A percentile compares a stretch with the other conserved stretches of the same genome.
Conservation (phyloP, 306 rosid genomes). For the Bauhinia variegata region DNA sequence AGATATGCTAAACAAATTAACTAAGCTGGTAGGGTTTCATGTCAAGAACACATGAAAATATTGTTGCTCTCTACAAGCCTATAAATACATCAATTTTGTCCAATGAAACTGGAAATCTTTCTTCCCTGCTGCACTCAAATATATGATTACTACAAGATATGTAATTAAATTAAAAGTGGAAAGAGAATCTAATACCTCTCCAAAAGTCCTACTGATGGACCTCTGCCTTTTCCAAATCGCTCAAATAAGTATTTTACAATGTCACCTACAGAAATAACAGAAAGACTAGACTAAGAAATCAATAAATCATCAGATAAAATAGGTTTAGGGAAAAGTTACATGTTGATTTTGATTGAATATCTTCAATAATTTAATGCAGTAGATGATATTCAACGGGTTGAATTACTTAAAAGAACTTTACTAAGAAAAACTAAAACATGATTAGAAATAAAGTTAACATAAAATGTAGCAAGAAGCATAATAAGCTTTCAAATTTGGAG, state of each 20-base stretch:
- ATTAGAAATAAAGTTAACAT: not conserved
- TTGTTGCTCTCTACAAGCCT: not conserved
- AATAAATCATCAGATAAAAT: not conserved
- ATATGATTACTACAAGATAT: not conserved
- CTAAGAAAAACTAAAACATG: slow-evolving; percentile 7
- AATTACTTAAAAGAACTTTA: slow-evolving; percentile 15
- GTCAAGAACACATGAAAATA: slow-evolving; percentile 2
- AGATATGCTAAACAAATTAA: not conserved
- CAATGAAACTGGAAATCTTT: slow-evolving; percentile 17
- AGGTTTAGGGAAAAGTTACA: slow-evolving; percentile 10
- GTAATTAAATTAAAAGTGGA: slow-evolving; percentile 3
- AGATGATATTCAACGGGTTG: slow-evolving; percentile 5
- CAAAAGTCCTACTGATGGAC: slow-evolving; percentile 70
- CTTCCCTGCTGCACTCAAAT: slow-evolving; percentile 26
- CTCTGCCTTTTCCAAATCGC: slow-evolving; percentile 75
- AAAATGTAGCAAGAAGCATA: slow-evolving; percentile 8
- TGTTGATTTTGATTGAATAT: not conserved
- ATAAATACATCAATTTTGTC: slow-evolving; percentile 22
- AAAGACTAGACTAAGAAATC: slow-evolving; percentile 17
- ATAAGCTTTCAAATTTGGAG: slow-evolving; percentile 7
- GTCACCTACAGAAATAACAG: slow-evolving; percentile 61
- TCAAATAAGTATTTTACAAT: slow-evolving; percentile 82
- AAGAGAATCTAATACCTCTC: slow-evolving; percentile 63
- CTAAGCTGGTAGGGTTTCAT: slow-evolving; percentile 14
- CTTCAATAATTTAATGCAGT: not conserved